Evolutionary conservation across 2,329 filamentous ascomycete species (phyloP).

Genomic region (Elsinoe arachidis): DNA sequence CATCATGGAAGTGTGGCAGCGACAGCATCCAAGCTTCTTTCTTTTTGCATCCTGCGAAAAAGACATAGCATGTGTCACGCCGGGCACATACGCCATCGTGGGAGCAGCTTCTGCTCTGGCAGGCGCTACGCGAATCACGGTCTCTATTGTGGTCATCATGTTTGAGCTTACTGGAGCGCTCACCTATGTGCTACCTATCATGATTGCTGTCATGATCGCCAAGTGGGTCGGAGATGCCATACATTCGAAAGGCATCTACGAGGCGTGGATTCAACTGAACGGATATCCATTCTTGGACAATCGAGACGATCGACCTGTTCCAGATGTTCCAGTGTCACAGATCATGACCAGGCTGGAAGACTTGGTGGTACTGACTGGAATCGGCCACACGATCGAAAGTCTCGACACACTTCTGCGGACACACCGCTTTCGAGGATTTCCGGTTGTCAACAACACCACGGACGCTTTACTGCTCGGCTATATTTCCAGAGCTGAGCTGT

Average conservation of each 20-base stretch:
- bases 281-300: conserved; percentile 95
- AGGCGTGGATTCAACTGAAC: conserved; percentile 94
- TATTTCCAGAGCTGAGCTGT: conserved; percentile 83
- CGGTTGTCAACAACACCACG: conserved; percentile 70
- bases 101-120: conserved; percentile 90
- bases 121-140: conserved; percentile 90
- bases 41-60: conserved; percentile 74
- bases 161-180: conserved; percentile 95
- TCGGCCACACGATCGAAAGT: conserved; percentile 74
- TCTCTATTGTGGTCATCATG: conserved; percentile 98
- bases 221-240: conserved; percentile 99
- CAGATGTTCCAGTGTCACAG: conserved; percentile 75
- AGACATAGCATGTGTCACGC: conserved; percentile 79
- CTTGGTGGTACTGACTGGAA: conserved; percentile 75
- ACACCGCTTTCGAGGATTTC: conserved; percentile 82
- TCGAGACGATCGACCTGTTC: conserved; percentile 66
- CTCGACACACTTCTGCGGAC: conserved; percentile 62
- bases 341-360: conserved; percentile 93
- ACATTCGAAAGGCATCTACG: conserved; percentile 87
- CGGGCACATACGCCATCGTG: conserved; percentile 92
- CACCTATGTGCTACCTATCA: conserved; percentile 94
- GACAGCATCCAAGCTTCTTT: conserved; percentile 66
- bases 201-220: conserved; percentile 96
- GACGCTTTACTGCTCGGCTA: conserved; percentile 80
- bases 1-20: conserved; percentile 79